Evolutionary conservation across 2,329 filamentous ascomycete genomes (phyloP), one percentile per base, ranked within the genome.

Genomic region (Aspergillus sp.): DNA sequence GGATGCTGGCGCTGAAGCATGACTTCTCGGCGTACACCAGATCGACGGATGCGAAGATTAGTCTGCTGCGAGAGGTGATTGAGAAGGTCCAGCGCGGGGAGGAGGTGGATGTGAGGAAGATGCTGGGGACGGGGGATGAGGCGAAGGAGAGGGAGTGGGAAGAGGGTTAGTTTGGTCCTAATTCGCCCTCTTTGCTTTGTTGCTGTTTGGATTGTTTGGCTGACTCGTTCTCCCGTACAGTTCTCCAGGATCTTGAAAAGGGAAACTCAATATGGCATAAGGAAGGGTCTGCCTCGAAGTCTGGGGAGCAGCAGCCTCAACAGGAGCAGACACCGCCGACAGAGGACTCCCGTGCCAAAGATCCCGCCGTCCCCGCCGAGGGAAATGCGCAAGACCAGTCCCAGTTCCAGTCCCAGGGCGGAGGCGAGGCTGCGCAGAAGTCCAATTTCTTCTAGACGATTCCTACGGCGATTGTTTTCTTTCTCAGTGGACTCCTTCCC

Each of bases 131-230:
- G 0, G 86, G 86, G 0, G 76, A 91, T 50, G 64, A 72, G 26
- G 71, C 72, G 43, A 75, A 75, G 53, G 91, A 98, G 61, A 67
- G 71, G 41, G 84, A 86, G 49, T 98, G 91, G 93, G 82, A 89
- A 60, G 79, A 93, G 55, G 76, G 85, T 82, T 63, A 53, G 71
- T 58, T 35, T 13, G 29, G 30, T 32, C 22, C 15, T 13, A n/a
- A n/a, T n/a, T n/a, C n/a, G n/a, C 26, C 20, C 36, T 25, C 22
- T 19, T 22, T 30, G 8, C 22, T 17, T 15, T 13, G 12, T 14
- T n/a, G n/a, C 11, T 35, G 17, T 4, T 19, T 30, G 15, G 5
- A 19, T 16, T 35, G 40, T 13, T 32, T 37, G n/a, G 34, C 40
- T 14, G 44, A 12, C 22, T 4, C 20, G 22, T n/a, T 35, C 17